A percentile compares a stretch with the other conserved stretches of the same genome.
These are phyloP conservation scores for Clarireedia monteithiana DNA, from an alignment of 2,329 filamentous ascomycete genomes.

Conservation along the genomic window DNA sequence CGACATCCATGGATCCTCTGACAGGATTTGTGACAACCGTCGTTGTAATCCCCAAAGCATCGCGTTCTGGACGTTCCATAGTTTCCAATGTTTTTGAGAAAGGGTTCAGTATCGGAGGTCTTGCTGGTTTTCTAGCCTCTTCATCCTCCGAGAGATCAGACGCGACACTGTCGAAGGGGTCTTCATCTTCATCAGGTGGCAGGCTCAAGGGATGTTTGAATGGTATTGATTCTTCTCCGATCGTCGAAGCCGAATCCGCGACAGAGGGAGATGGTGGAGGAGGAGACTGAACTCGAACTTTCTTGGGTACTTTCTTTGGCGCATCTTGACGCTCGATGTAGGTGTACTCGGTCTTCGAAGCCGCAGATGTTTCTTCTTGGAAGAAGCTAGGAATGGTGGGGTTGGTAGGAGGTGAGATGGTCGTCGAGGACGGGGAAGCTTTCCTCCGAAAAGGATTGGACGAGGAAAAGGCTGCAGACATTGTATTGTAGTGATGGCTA, in stretches of 20 bases:
- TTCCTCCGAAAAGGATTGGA: constrained; percentile 31
- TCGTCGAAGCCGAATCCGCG: constrained; percentile 40
- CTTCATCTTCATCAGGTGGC: constrained; percentile 25
- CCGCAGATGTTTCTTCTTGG: constrained; percentile 3
- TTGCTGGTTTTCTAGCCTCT: constrained; percentile 12
- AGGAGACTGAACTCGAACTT: constrained; percentile 59
- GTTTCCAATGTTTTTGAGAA: constrained; percentile 50
- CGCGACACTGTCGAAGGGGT: constrained; percentile 27
- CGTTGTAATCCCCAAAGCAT: constrained; percentile 10
- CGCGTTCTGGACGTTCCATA: constrained; percentile 33
- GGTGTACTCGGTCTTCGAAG: constrained; percentile 10
- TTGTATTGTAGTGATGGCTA: constrained; percentile 13
- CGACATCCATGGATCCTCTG: constrained; percentile 57
- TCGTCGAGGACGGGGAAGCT: constrained; percentile 11
- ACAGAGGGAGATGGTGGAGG: constrained; percentile 44
- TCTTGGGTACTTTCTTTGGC: constrained; percentile 39
- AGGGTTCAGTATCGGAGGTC: constrained; percentile 39
- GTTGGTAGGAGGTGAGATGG: constrained; percentile 11
- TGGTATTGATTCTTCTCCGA: constrained; percentile 18
- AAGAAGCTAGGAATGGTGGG: constrained; percentile 11
- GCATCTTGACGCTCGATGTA: constrained; percentile 8
- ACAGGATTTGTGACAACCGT: constrained; percentile 25
- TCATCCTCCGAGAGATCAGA: constrained; percentile 28
- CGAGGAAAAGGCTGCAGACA: constrained; percentile 25
- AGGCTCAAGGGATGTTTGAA: constrained; percentile 23